Percentiles rank a stretch among this genome's conserved stretches.
These are phyloP conservation scores for Lactarius pseudohatsudake DNA, from an alignment of 768 basidiomycete species.

Conservation along the genomic window DNA sequence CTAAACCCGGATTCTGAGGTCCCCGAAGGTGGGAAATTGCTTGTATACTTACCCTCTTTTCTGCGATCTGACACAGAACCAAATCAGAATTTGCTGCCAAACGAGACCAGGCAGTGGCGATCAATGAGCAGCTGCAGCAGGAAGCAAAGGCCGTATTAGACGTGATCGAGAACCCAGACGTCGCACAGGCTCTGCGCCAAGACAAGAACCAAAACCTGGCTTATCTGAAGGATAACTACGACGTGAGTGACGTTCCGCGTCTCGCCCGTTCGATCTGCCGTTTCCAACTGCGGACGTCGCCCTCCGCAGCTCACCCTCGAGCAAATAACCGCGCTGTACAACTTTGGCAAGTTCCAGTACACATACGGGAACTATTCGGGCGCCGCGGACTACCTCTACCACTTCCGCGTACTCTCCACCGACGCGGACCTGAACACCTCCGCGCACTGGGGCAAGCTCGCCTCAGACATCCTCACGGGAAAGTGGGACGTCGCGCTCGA, in stretches of 20 bases:
- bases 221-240: conserved; percentile 91
- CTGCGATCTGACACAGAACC: conserved; percentile 7
- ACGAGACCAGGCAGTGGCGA: conserved; percentile 77
- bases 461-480: conserved; percentile 92
- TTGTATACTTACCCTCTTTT: not conserved
- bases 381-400: conserved; percentile 97
- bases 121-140: conserved; percentile 80
- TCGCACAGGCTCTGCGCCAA: conserved; percentile 89
- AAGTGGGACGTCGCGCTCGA: conserved; percentile 94
- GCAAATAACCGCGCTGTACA: conserved; percentile 94
- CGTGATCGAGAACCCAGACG: conserved; percentile 96
- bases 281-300: not conserved
- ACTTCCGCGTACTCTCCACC: conserved; percentile 96
- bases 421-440: conserved; percentile 92
- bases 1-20: conserved; percentile 69
- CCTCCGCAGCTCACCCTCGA: conserved; percentile 81
- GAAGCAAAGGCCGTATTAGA: conserved; percentile 92
- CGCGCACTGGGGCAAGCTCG: conserved; percentile 98
- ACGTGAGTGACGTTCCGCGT: conserved; percentile 47
- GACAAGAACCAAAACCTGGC: conserved; percentile 97
- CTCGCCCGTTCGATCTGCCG: not conserved
- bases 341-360: conserved; percentile 98
- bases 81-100: conserved; percentile 78
- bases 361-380: conserved; percentile 97
- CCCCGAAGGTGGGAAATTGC: conserved; percentile 55